Evolutionary conservation across 2,329 filamentous ascomycete species (phyloP).

Genomic region (Colletotrichum cereale): DNA sequence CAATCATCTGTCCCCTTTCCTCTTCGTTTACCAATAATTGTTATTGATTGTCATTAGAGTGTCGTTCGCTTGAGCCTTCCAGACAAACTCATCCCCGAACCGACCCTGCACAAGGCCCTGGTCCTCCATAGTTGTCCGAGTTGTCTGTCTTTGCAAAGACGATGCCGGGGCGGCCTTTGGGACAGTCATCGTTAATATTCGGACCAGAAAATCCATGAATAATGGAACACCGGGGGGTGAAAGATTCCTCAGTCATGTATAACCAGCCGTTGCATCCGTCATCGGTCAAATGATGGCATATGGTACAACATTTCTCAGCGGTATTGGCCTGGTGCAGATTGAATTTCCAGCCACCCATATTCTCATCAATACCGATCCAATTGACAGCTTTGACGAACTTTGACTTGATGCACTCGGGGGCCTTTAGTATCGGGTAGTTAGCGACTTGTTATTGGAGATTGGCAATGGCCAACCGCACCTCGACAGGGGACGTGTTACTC

Average conservation of each 20-base stretch:
- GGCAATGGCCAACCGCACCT: not conserved
- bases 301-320: constrained; percentile 37
- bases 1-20: not conserved
- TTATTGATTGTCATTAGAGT: no score
- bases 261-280: constrained; percentile 42
- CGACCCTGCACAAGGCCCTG: constrained; percentile 36
- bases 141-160: constrained; percentile 28
- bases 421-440: not conserved
- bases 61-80: not conserved
- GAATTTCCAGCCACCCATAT: constrained; percentile 32
- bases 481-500: not conserved
- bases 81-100: not conserved
- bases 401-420: constrained; percentile 26
- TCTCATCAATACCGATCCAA: constrained; percentile 39
- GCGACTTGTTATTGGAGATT: not conserved
- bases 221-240: constrained; percentile 37
- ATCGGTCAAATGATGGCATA: constrained; percentile 31
- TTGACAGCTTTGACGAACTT: constrained; percentile 30
- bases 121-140: constrained; percentile 30
- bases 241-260: constrained; percentile 18
- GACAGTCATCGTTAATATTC: constrained; percentile 26
- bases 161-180: constrained; percentile 38
- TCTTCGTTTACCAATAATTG: not conserved
- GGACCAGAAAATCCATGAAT: constrained; percentile 39
- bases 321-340: constrained; percentile 27